These are phyloP conservation scores for Fusarium domesticum DNA, from an alignment of 2,329 filamentous ascomycete genomes.

Conservation along the genomic window DNA sequence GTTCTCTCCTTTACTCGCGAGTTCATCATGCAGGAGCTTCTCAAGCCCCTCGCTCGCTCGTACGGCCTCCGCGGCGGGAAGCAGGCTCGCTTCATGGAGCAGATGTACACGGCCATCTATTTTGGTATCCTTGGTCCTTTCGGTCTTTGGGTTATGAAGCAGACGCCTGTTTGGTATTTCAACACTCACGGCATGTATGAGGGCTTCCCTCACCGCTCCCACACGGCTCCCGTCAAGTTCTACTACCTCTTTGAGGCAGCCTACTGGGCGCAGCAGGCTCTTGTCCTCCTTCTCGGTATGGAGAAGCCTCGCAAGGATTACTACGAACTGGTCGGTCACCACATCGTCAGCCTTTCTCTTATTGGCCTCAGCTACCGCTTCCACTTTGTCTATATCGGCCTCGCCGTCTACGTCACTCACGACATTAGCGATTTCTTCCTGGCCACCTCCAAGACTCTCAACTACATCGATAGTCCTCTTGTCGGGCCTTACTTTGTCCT, in stretches of 20 bases:
- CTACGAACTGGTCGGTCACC: conserved; percentile 86
- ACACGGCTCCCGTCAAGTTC: conserved; percentile 81
- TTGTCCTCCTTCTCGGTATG: conserved; percentile 80
- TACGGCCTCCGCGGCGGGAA: conserved; percentile 73
- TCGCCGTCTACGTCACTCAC: conserved; percentile 91
- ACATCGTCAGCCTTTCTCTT: conserved; percentile 81
- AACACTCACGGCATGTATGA: conserved; percentile 90
- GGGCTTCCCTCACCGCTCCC: conserved; percentile 76
- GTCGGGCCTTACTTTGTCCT: conserved; percentile 80
- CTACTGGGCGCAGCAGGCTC: conserved; percentile 93
- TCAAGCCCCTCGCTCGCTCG: conserved; percentile 70
- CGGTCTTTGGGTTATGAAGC: conserved; percentile 86
- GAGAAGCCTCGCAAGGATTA: conserved; percentile 96
- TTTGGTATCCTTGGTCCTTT: conserved; percentile 78
- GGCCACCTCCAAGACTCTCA: conserved; percentile 85
- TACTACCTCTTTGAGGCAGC: conserved; percentile 94
- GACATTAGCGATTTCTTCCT: conserved; percentile 96
- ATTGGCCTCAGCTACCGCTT: conserved; percentile 89
- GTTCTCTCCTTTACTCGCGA: conserved; percentile 91
- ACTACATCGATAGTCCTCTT: conserved; percentile 78
- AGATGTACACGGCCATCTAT: conserved; percentile 91
- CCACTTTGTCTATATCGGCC: conserved; percentile 93
- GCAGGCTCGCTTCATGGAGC: conserved; percentile 91
- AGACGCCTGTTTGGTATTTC: conserved; percentile 94
- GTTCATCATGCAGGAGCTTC: conserved; percentile 89